A percentile compares a stretch with the other conserved stretches of the same genome.
These are phyloP conservation scores for Tolypocladium ovalisporum DNA, from an alignment of 2,329 filamentous ascomycete species.

Conservation along the genomic window DNA sequence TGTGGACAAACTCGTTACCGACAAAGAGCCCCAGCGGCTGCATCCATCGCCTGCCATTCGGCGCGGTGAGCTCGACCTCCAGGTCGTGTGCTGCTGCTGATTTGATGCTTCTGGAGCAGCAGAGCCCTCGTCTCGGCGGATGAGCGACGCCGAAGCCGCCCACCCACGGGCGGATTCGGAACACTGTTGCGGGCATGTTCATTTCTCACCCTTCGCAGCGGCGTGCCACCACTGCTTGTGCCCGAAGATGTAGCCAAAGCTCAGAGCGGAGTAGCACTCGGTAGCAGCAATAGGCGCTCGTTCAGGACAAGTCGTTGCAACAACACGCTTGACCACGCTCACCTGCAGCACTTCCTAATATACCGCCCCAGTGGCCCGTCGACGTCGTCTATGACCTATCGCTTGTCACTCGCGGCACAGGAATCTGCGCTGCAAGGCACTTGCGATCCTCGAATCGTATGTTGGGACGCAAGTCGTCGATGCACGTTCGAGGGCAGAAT, in stretches of 20 bases:
- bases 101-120: not conserved
- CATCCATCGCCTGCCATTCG: conserved; percentile 4
- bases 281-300: not conserved
- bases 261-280: not conserved
- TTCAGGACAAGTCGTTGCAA: not conserved
- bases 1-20: conserved; percentile 63
- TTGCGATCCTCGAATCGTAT: not conserved
- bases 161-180: not conserved
- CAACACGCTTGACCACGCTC: not conserved
- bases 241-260: not conserved
- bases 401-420: not conserved
- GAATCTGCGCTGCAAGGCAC: not conserved
- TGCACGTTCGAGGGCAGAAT: not conserved
- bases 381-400: too few relatives aligned
- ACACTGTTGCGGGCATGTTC: not conserved
- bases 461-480: not conserved
- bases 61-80: not conserved
- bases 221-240: not conserved
- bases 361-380: not conserved
- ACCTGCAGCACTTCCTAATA: not conserved
- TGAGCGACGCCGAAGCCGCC: not conserved
- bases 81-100: not conserved
- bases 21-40: conserved; percentile 65
- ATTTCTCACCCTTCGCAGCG: not conserved
- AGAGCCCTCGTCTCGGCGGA: not conserved